phyloP scores from a whole-genome alignment of 176 grass and related monocot species.

The Avena eriantha region DNA sequence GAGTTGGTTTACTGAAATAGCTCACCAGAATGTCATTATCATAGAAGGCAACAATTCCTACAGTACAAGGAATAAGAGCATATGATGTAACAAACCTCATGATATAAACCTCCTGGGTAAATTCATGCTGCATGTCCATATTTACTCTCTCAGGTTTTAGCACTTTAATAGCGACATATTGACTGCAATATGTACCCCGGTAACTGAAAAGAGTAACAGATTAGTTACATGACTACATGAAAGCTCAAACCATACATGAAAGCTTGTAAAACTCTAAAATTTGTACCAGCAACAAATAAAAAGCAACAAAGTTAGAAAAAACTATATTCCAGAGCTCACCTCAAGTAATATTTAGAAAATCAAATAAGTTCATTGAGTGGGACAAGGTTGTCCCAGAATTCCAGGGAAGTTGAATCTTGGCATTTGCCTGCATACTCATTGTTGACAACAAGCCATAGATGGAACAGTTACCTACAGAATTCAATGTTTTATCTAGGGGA shows the following conservation, averaged over 20 bases:
- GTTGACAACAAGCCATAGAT: too few relatives aligned
- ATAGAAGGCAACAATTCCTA: background rate
- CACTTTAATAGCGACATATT: conserved; percentile 98
- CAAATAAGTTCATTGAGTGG: too few relatives aligned
- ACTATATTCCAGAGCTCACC: too few relatives aligned
- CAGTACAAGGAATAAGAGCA: conserved; percentile 19
- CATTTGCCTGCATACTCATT: too few relatives aligned
- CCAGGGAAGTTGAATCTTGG: too few relatives aligned
- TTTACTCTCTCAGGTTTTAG: conserved; percentile 89
- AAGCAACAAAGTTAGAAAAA: too few relatives aligned
- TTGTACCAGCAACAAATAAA: too few relatives aligned
- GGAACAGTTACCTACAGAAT: too few relatives aligned
- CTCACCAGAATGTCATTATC: background rate
- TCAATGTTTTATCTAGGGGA: too few relatives aligned
- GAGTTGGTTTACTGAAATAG: background rate
- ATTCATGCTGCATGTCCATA: conserved; percentile 89
- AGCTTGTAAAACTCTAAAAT: too few relatives aligned
- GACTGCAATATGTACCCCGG: conserved; percentile 83
- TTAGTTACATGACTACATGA: conserved; percentile 15
- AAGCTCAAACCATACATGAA: background rate
- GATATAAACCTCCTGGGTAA: conserved; percentile 98
- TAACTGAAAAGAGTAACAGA: conserved; percentile 58
- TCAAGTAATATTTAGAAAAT: too few relatives aligned
- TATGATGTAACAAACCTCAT: conserved; percentile 69
- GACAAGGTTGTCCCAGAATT: too few relatives aligned